Base-by-base conservation (phyloP, 179 eudicot species). In the Monotropa hypopitys region DNA sequence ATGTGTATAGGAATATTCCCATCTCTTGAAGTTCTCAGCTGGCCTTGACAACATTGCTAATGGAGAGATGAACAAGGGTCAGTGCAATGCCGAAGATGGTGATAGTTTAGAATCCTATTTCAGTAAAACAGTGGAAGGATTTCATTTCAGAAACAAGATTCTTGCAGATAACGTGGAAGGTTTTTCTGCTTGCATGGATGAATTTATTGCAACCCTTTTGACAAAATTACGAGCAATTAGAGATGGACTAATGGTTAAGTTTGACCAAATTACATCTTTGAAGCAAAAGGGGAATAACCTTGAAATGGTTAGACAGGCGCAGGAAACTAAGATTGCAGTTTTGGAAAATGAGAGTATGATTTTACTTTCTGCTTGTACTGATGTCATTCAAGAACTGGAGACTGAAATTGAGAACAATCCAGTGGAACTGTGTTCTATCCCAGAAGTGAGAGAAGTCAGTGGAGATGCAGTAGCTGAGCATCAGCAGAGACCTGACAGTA, bases 361-460 rank as follows among this genome's bases (percentile, higher is more conserved):
- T 81, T 78, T 94, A 73, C 79, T 81, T 69, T 86, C 94, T 80
- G 92, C 89, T 80, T 92, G 96, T 82, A 50, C 82, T 51, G 84
- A 87, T 78, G 92, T 89, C 77, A 80, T 89, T 10, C 76, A 82
- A 68, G 81, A 83, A 72, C 81, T 92, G 83, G 84, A 88, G 66
- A 72, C 32, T 38, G 84, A 83, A 76, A 57, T 78, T 61, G 79
- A 75, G 72, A 81, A 82, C 38, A 80, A 57, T 76, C 54, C 43
- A 72, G 74, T 42, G 51, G 87, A 83, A 47, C 67, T 79, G 56
- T 70, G 67, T 65, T 83, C 87, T 76, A 47, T 76, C 72, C 68
- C 75, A 49, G 74, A 80, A 56, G 67, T 49, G 63, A 78, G 73
- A 47, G 77, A 74, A 62, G 62, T 57, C 47, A 77, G 33, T 43